These are phyloP conservation scores for Collybiopsis luxurians DNA, from an alignment of 768 basidiomycete species.

Conservation along the genomic window DNA sequence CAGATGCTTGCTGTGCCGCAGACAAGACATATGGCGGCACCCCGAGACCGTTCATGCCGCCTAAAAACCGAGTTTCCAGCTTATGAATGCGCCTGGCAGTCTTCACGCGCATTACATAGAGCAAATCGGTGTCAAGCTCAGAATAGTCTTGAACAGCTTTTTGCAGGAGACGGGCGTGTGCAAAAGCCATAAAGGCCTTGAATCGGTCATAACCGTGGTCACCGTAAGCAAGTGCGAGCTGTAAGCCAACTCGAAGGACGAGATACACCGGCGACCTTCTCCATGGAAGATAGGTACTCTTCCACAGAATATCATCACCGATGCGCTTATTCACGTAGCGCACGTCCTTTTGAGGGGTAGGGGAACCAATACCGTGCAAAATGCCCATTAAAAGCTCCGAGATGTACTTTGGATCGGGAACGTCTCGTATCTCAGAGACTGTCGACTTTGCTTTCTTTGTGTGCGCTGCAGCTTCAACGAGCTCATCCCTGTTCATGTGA, in stretches of 20 bases:
- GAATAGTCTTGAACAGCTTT: constrained; percentile 13
- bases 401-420: constrained; percentile 44
- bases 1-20: constrained; percentile 16
- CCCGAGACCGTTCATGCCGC: too few relatives aligned
- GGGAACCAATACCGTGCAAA: constrained; percentile 34
- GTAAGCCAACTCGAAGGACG: constrained; percentile 42
- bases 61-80: constrained; percentile 20
- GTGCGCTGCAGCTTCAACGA: constrained; percentile 28
- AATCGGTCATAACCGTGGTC: constrained; percentile 25
- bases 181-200: constrained; percentile 46
- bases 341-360: constrained; percentile 28
- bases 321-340: constrained; percentile 40
- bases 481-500: constrained; percentile 31
- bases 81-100: constrained; percentile 35
- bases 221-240: constrained; percentile 28
- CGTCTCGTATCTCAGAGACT: constrained; percentile 37
- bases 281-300: constrained; percentile 38
- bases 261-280: constrained; percentile 51
- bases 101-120: constrained; percentile 36
- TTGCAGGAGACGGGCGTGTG: constrained; percentile 28
- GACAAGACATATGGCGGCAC: constrained; percentile 16
- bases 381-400: constrained; percentile 48
- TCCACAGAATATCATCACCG: constrained; percentile 43
- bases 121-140: constrained; percentile 28
- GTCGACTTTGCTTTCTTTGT: constrained; percentile 34